A percentile compares a stretch with the other conserved stretches of the same genome.
Evolutionary conservation across 345 rosid species (phyloP).

Genomic region (Eucalyptus paniculata): DNA sequence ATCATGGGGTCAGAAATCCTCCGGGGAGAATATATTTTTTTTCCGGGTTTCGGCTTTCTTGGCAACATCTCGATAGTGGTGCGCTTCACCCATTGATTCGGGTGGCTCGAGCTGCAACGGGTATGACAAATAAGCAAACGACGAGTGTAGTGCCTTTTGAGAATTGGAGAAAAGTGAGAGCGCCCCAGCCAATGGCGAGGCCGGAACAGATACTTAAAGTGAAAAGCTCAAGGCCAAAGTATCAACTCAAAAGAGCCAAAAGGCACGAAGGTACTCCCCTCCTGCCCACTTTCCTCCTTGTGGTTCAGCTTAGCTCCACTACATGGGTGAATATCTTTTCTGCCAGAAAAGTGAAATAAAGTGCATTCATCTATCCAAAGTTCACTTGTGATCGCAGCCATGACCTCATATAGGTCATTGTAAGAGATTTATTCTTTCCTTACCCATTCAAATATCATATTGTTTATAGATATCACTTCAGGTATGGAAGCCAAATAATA

Average conservation of each 20-base stretch:
- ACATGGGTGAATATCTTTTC: not conserved
- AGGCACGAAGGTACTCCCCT: not conserved
- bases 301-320: not conserved
- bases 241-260: not conserved
- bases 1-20: constrained; percentile 5
- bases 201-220: constrained; percentile 3
- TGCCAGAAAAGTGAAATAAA: not conserved
- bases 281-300: not conserved
- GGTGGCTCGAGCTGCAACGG: not conserved
- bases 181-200: constrained; percentile 1
- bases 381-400: not conserved
- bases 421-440: not conserved
- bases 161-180: not conserved
- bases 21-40: not conserved
- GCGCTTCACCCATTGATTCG: not conserved
- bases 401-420: not conserved
- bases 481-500: not conserved
- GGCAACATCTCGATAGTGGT: not conserved
- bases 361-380: not conserved
- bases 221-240: not conserved
- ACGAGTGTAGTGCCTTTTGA: not conserved
- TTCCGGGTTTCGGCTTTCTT: not conserved
- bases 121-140: not conserved
- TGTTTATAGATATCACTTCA: not conserved
- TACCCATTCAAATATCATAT: not conserved